phyloP scores from a whole-genome alignment of 1,284 basidiomycete species.

The Malassezia nana region DNA sequence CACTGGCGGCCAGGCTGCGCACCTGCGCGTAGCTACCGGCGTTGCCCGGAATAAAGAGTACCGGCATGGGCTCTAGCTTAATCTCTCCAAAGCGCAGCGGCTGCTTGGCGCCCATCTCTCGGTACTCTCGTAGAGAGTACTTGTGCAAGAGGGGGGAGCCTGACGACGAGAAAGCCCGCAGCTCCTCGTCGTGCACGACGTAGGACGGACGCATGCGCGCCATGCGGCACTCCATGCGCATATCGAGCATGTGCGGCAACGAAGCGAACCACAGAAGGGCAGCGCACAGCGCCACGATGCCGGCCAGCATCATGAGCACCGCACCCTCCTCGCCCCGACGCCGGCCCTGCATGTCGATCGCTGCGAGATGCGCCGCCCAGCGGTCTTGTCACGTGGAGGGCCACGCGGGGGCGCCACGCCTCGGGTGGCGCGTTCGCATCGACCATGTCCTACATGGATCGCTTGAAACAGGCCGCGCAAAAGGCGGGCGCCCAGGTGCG shows the following conservation, averaged over 20 bases:
- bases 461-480: conserved; percentile 66
- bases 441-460: conserved; percentile 59
- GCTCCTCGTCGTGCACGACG: conserved; percentile 51
- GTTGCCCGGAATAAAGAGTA: conserved; percentile 93
- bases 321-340: not conserved
- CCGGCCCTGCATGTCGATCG: not conserved
- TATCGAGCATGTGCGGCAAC: conserved; percentile 23
- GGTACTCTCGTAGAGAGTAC: conserved; percentile 80
- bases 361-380: not conserved
- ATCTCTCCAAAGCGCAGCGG: conserved; percentile 1
- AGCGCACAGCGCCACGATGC: conserved; percentile 9
- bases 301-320: not conserved
- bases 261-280: conserved; percentile 22
- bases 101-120: conserved; percentile 54
- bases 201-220: conserved; percentile 94
- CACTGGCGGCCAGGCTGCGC: conserved; percentile 84
- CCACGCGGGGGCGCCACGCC: not conserved
- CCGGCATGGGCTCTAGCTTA: conserved; percentile 53
- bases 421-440: not conserved
- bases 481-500: conserved; percentile 67
- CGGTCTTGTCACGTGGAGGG: not conserved
- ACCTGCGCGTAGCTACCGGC: conserved; percentile 90
- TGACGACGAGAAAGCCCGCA: conserved; percentile 57
- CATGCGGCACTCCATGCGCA: conserved; percentile 67
- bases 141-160: conserved; percentile 56